phyloP scores from a whole-genome alignment of 192 early-diverging fungal genomes.

The Phycomyces blakesleeanus region DNA sequence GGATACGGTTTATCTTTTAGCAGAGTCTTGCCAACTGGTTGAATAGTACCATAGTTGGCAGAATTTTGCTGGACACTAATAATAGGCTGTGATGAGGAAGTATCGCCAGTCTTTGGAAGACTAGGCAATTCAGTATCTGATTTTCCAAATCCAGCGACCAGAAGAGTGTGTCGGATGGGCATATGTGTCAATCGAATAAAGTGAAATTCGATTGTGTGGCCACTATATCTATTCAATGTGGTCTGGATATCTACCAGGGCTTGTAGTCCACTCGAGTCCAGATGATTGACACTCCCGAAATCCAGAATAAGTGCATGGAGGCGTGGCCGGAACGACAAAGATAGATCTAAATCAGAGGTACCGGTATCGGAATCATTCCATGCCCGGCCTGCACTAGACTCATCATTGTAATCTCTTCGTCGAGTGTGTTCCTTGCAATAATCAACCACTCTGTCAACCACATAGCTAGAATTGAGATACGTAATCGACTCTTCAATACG shows the following conservation, averaged over 20 bases:
- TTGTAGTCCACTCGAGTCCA: conserved; percentile 82
- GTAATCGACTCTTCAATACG: conserved; percentile 63
- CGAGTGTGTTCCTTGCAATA: conserved; percentile 22
- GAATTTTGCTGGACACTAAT: conserved; percentile 4
- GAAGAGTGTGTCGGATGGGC: conserved; percentile 10
- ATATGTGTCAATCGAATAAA: conserved; percentile 26
- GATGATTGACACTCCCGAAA: conserved; percentile 67
- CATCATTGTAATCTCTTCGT: conserved; percentile 1
- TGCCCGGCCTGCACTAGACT: conserved; percentile 17
- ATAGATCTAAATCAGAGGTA: conserved; percentile 28
- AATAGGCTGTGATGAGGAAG: not conserved
- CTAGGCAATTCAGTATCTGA: not conserved
- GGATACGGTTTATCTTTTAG: no score
- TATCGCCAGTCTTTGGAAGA: not conserved
- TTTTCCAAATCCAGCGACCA: conserved; percentile 22
- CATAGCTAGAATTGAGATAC: conserved; percentile 66
- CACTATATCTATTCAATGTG: conserved; percentile 21
- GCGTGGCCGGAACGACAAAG: conserved; percentile 28
- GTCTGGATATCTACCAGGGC: conserved; percentile 59
- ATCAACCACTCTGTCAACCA: conserved; percentile 50
- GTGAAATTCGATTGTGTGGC: conserved; percentile 24
- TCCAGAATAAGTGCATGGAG: conserved; percentile 80
- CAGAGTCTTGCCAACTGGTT: no score
- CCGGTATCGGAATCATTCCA: conserved; percentile 31
- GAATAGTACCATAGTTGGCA: not conserved